phyloP scores from a whole-genome alignment of 495 filamentous ascomycete species.

The Penicillium maclennaniae region DNA sequence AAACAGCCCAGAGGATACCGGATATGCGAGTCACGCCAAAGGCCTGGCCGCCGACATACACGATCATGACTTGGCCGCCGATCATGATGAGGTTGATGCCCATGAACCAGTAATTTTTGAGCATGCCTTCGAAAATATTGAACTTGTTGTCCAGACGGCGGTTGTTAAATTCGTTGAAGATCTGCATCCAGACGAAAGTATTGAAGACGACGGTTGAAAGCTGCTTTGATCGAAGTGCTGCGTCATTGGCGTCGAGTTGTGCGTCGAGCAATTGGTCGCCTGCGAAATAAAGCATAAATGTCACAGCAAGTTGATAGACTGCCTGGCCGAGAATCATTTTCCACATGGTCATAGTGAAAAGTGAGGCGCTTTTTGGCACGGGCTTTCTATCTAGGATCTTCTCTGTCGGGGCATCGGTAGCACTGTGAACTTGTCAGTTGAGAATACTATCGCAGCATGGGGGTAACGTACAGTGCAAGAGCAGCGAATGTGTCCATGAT shows the following conservation, averaged over 20 bases:
- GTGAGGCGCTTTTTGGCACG: constrained; percentile 69
- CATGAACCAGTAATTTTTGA: constrained; percentile 75
- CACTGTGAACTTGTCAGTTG: constrained; percentile 30
- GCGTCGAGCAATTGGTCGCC: constrained; percentile 55
- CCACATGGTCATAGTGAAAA: constrained; percentile 88
- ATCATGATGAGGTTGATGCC: constrained; percentile 78
- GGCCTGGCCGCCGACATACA: constrained; percentile 69
- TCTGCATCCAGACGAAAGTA: constrained; percentile 95
- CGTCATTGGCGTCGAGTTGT: constrained; percentile 37
- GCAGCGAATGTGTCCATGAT: constrained; percentile 95
- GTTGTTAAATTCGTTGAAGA: constrained; percentile 95
- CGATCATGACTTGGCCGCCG: constrained; percentile 74
- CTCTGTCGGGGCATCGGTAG: constrained; percentile 77
- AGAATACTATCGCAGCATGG: neutral
- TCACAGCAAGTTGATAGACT: constrained; percentile 74
- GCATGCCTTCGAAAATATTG: constrained; percentile 84
- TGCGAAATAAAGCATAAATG: constrained; percentile 75
- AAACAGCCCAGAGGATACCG: constrained; percentile 70
- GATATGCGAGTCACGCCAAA: constrained; percentile 69
- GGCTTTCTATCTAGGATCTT: constrained; percentile 79
- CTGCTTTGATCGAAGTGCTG: constrained; percentile 33
- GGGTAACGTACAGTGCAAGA: constrained; percentile 54
- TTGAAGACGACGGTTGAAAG: constrained; percentile 82
- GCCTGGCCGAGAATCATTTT: constrained; percentile 92
- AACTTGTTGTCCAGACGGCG: constrained; percentile 83